A percentile compares a stretch with the other conserved stretches of the same genome.
phyloP scores from a whole-genome alignment of 352 stramenopile species.

The Globisporangium yorkense region DNA sequence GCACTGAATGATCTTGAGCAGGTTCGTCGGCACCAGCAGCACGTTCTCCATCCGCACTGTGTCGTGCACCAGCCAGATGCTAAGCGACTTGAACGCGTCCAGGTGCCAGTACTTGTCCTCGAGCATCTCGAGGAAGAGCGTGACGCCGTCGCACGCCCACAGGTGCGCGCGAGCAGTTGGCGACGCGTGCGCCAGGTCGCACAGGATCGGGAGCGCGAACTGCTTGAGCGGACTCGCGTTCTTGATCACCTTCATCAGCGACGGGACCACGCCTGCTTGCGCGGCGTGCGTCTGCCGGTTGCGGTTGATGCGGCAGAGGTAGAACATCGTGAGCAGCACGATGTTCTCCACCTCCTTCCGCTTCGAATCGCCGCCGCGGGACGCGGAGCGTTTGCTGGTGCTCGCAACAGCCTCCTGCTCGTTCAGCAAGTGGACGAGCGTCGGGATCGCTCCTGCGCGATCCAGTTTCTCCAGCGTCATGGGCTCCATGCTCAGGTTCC shows the following conservation, averaged over 20 bases:
- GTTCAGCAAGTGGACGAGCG: constrained; percentile 74
- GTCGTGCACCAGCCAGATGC: constrained; percentile 79
- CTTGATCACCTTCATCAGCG: constrained; percentile 81
- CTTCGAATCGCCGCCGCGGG: constrained; percentile 19
- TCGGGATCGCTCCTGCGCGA: constrained; percentile 80
- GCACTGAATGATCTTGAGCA: constrained; percentile 66
- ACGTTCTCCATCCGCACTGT: constrained; percentile 83
- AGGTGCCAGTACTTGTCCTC: constrained; percentile 89
- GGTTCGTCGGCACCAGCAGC: constrained; percentile 50
- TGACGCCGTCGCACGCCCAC: constrained; percentile 75
- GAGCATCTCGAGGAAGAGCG: constrained; percentile 85
- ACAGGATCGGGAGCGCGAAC: constrained; percentile 90
- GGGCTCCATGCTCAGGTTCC: constrained; percentile 90
- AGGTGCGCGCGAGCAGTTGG: constrained; percentile 75
- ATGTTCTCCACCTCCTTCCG: constrained; percentile 88
- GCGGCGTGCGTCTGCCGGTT: constrained; percentile 88
- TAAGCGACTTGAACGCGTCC: constrained; percentile 86
- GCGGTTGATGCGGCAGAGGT: constrained; percentile 90
- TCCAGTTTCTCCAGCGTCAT: constrained; percentile 87
- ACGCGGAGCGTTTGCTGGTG: background rate
- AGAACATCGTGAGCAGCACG: constrained; percentile 90
- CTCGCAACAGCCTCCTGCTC: constrained; percentile 22
- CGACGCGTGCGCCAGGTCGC: constrained; percentile 89
- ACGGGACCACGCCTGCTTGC: constrained; percentile 86
- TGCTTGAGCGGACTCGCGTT: constrained; percentile 87